Evolutionary conservation across 1,284 basidiomycete species (phyloP), one percentile per base, ranked within the genome.

Genomic region (Cutaneotrichosporon mucoides): DNA sequence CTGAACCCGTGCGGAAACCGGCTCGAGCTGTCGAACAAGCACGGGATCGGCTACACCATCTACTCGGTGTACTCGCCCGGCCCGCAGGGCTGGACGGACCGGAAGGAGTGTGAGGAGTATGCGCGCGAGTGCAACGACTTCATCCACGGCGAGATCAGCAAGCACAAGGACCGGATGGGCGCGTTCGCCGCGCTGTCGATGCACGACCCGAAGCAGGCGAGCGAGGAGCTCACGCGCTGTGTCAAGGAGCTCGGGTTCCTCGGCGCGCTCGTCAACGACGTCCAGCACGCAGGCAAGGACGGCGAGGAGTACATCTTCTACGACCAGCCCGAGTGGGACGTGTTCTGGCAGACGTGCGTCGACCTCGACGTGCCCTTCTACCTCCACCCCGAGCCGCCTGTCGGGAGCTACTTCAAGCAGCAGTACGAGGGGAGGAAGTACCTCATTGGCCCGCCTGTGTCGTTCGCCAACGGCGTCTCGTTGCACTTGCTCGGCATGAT

Each of bases 321-420:
- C 63, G 68, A 69, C 57, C 63, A 64, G 54, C 66, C 66, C 40
- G 68, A 67, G 59, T 69, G 64, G 64, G 68, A 69, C 46, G 38
- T 60, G 54, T 75, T 73, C 68, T 73, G 68, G 71, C 60, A 68
- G 58, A 69, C 71, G 5, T 70, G 69, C 55, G 68, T 67, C 48
- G 71, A 73, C 56, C 71, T 73, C 49, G 71, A 73, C 55, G 72
- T 73, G 3, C 72, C 73, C 4, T 72, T 74, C 69, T 75, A 75
- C 66, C 65, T 75, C 24, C 73, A 75, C 60, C 73, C 73, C 42
- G 71, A 71, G 53, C 73, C 73, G 15, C 72, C 72, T 55, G 68
- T 73, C 57, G 73, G 73, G 45, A 62, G 63, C 40, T 67, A 72
- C 63, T 63, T 66, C 57, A 62, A 68, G 16, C 65, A 73, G 59